A percentile compares a stretch with the other conserved stretches of the same genome.
Conservation (phyloP, 2,329 filamentous ascomycete genomes). For the Phialophora macrospora region DNA sequence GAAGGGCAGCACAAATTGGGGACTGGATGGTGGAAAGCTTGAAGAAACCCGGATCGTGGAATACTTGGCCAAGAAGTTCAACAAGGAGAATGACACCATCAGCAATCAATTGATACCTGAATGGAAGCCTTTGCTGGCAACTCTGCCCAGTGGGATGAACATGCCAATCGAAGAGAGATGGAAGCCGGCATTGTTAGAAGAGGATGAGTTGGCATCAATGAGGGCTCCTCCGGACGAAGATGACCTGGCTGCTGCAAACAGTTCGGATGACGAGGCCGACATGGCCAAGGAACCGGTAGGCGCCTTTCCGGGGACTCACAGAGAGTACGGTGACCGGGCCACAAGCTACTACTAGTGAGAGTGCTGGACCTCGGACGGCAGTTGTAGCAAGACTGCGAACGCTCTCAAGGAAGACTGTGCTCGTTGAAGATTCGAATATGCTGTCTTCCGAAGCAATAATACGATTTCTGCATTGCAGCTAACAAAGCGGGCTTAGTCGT, state of each 20-base stretch:
- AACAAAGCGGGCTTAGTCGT: neutral
- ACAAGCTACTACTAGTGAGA: conserved; percentile 29
- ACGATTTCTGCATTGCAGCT: neutral
- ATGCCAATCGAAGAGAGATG: conserved; percentile 67
- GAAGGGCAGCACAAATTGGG: conserved; percentile 70
- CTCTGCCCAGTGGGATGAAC: conserved; percentile 86
- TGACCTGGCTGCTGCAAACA: conserved; percentile 42
- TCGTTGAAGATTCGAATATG: neutral
- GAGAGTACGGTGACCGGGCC: conserved; percentile 29
- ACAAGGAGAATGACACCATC: conserved; percentile 91
- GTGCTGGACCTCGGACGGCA: neutral
- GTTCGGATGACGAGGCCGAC: conserved; percentile 50
- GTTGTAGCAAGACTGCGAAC: neutral
- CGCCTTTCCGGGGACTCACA: conserved; percentile 43
- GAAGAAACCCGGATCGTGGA: conserved; percentile 87
- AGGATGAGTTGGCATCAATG: conserved; percentile 64
- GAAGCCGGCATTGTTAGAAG: conserved; percentile 67
- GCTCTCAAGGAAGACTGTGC: neutral
- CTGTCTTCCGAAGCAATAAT: neutral
- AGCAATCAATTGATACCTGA: conserved; percentile 79
- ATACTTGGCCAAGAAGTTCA: conserved; percentile 87
- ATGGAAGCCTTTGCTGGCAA: conserved; percentile 71
- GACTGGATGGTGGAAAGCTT: conserved; percentile 78
- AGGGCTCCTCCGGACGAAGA: conserved; percentile 60
- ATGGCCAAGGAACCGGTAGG: conserved; percentile 41